Evolutionary conservation across 2,329 filamentous ascomycete genomes (phyloP), one percentile per base, ranked within the genome.

Genomic region (Emericellopsis atlantica): DNA sequence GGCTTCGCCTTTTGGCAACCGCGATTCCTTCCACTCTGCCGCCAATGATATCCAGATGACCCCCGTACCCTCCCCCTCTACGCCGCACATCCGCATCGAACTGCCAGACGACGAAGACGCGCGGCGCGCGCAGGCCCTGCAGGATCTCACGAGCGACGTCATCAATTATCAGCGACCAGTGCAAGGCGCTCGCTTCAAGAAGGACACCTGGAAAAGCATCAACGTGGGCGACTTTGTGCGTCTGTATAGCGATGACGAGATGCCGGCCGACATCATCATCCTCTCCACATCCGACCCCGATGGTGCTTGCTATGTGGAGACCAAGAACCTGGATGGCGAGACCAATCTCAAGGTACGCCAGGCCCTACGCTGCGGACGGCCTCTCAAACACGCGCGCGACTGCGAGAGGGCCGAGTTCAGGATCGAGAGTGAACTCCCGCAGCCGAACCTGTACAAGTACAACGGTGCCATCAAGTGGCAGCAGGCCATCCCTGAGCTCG

Each of bases 301-400:
- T 51, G 92, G 92, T 39, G 86, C 86, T 32, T 98, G 92, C 61
- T 98, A 95, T 52, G 84, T 98, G 18, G 92, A 98, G 62, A 98
- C 92, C 3, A 98, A 96, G 68, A 96, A 95, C 57, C 59, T 98
- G 67, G 92, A 98, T 54, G 92, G 92, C 39, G 92, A 98, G 64
- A 98, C 92, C 3, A 98, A 98, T 53, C 66, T 98, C 46, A 98
- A 98, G 62, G 88, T 95, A 46, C 83, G 92, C 44, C 85, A 90
- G 54, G 87, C 92, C 16, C 72, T 98, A 34, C 84, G 90, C 47
- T 92, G 86, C 54, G 85, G 89, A 11, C 80, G 84, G 40, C 69
- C 77, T 37, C 72, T 98, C 45, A 86, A 81, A 56, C 89, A 96
- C 59, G 92, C 92, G 12, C 78, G 83, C 44, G 88, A 98, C 56